Percentiles rank a stretch among this genome's conserved stretches.
These are phyloP conservation scores for Geoglossum glabrum DNA, from an alignment of 495 filamentous ascomycete genomes.

Conservation along the genomic window DNA sequence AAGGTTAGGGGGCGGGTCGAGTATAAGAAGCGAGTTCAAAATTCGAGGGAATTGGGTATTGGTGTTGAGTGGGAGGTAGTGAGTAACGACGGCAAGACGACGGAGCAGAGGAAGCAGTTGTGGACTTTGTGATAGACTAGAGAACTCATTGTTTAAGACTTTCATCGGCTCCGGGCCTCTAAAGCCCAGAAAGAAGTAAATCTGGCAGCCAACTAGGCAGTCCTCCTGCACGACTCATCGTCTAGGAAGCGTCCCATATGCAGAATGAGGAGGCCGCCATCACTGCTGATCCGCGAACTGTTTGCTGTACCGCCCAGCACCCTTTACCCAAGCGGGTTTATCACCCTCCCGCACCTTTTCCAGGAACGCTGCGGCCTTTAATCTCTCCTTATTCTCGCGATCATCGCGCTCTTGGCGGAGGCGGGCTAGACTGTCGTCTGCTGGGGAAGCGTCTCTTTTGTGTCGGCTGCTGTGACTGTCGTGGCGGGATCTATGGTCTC, in stretches of 20 bases:
- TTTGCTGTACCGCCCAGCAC: neutral
- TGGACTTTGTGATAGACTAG: neutral
- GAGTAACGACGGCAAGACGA: neutral
- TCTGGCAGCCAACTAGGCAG: too few species aligned
- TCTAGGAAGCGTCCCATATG: too few species aligned
- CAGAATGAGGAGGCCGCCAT: neutral
- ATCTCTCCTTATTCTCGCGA: neutral
- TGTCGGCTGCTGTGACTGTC: neutral
- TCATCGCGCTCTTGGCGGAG: constrained; percentile 1
- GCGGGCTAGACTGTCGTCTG: neutral
- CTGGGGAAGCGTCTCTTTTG: neutral
- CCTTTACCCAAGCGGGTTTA: neutral
- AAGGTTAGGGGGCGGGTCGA: constrained; percentile 26
- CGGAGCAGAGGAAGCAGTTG: neutral
- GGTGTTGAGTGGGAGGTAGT: constrained; percentile 26
- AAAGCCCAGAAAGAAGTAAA: too few species aligned
- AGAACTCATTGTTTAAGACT: too few species aligned
- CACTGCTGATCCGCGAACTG: neutral
- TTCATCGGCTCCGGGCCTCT: too few species aligned
- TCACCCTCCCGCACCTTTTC: neutral
- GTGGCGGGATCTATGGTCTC: neutral
- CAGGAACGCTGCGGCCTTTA: neutral
- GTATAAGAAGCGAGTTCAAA: constrained; percentile 28
- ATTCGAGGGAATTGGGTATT: constrained; percentile 28
- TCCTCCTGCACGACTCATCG: too few species aligned